Conservation (phyloP, 441 rosid species). For the Euphorbia schlechtendalii region DNA sequence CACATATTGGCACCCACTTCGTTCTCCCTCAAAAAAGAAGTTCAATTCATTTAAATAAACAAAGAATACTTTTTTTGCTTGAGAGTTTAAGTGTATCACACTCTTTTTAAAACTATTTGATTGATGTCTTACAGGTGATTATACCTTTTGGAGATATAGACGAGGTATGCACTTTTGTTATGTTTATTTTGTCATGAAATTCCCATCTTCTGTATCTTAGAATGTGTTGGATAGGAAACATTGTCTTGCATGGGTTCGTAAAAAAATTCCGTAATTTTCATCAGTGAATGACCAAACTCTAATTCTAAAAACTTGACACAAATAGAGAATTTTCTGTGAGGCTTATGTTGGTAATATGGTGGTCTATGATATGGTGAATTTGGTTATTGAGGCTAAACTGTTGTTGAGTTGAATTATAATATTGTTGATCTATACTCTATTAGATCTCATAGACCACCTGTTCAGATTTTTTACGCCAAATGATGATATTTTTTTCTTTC, state of each 20-base stretch:
- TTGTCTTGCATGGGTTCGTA: background rate
- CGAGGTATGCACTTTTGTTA: slow-evolving; percentile 48
- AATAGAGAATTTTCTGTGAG: background rate
- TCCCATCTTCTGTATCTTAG: background rate
- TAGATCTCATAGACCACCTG: background rate
- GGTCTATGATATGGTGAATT: background rate
- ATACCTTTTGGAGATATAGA: slow-evolving; percentile 94
- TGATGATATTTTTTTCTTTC: slow-evolving; percentile 13
- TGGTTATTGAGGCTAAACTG: background rate
- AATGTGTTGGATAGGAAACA: background rate
- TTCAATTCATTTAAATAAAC: background rate
- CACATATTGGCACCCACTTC: background rate
- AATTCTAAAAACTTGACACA: background rate
- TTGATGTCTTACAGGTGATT: slow-evolving; percentile 46
- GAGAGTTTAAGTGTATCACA: background rate
- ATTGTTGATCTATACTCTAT: background rate
- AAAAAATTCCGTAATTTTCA: background rate
- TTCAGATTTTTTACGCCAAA: slow-evolving; percentile 5
- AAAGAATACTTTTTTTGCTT: background rate
- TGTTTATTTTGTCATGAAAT: slow-evolving; percentile 17
- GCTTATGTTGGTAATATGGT: background rate
- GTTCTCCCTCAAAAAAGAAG: background rate
- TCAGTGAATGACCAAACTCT: background rate
- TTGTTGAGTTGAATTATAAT: background rate
- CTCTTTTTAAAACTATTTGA: slow-evolving; percentile 1